These are phyloP conservation scores for Fusarium verrucosum DNA, from an alignment of 2,329 filamentous ascomycete species.

Conservation along the genomic window DNA sequence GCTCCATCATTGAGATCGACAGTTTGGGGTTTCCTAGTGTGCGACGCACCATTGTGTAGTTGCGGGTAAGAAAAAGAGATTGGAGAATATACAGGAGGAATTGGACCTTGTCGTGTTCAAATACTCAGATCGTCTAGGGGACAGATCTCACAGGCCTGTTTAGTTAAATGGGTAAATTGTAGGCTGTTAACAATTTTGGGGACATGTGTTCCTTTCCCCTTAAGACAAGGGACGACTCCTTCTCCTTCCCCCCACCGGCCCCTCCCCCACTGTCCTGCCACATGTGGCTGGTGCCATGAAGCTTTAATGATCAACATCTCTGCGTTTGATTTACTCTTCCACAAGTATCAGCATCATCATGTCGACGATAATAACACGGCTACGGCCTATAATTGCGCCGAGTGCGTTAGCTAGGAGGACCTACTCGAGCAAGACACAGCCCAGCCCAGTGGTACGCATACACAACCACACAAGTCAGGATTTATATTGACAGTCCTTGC, in stretches of 20 bases:
- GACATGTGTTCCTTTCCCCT: conserved; percentile 48
- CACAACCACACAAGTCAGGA: neutral
- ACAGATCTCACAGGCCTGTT: conserved; percentile 41
- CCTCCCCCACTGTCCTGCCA: conserved; percentile 29
- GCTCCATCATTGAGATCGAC: conserved; percentile 34
- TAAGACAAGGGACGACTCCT: conserved; percentile 17
- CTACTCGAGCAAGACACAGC: conserved; percentile 44
- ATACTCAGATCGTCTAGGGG: conserved; percentile 38
- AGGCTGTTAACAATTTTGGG: conserved; percentile 40
- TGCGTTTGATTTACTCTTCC: neutral
- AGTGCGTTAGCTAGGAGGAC: neutral
- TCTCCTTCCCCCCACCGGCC: conserved; percentile 26
- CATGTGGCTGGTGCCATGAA: conserved; percentile 22
- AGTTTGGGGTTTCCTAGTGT: conserved; percentile 3
- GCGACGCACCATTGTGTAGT: conserved; percentile 28
- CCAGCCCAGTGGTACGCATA: conserved; percentile 41
- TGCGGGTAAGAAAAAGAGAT: neutral
- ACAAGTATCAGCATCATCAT: conserved; percentile 14
- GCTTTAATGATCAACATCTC: conserved; percentile 22
- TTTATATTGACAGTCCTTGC: conserved; percentile 2
- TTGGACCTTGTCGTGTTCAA: conserved; percentile 17
- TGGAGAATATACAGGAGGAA: conserved; percentile 5
- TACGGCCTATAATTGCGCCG: conserved; percentile 23
- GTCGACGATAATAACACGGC: conserved; percentile 11
- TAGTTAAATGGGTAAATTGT: conserved; percentile 27